Conservation (phyloP, 2,329 filamentous ascomycete species). For the Talaromyces sp. region DNA sequence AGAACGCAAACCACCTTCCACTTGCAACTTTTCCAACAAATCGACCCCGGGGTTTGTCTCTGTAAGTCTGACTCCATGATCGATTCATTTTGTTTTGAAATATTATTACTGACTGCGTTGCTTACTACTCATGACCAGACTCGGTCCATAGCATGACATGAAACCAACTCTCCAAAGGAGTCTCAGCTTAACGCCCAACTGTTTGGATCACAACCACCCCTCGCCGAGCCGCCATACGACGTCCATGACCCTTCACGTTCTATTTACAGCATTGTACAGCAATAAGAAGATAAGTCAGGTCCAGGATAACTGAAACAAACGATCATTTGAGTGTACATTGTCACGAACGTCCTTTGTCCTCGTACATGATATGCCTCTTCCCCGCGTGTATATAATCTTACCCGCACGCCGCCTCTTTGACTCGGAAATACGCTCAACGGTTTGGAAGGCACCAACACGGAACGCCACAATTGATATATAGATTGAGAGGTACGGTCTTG, state of each 20-base stretch:
- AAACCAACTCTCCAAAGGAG: constrained; percentile 12
- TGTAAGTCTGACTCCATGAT: not conserved
- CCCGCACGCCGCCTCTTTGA: constrained; percentile 10
- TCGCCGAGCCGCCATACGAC: constrained; percentile 7
- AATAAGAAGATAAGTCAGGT: not conserved
- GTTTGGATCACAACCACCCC: constrained; percentile 9
- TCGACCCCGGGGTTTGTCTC: not conserved
- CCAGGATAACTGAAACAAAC: not conserved
- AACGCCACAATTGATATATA: not conserved
- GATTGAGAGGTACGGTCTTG: not conserved
- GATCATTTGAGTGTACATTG: not conserved
- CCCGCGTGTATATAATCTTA: constrained; percentile 19
- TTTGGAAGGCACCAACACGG: not conserved
- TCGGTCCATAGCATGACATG: constrained; percentile 10
- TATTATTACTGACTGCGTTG: not conserved
- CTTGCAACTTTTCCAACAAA: not conserved
- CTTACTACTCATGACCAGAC: not conserved
- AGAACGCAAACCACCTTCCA: constrained; percentile 14
- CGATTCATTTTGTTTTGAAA: not conserved
- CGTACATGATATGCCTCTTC: constrained; percentile 25
- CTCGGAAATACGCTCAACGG: constrained; percentile 3
- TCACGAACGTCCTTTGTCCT: not conserved
- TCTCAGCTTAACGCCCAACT: constrained; percentile 17
- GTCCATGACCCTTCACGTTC: constrained; percentile 1
- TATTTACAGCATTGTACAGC: constrained; percentile 4